Percentiles rank a stretch among this genome's conserved stretches.
These are phyloP conservation scores for Emericellopsis cladophorae DNA, from an alignment of 2,329 filamentous ascomycete genomes.

Conservation along the genomic window DNA sequence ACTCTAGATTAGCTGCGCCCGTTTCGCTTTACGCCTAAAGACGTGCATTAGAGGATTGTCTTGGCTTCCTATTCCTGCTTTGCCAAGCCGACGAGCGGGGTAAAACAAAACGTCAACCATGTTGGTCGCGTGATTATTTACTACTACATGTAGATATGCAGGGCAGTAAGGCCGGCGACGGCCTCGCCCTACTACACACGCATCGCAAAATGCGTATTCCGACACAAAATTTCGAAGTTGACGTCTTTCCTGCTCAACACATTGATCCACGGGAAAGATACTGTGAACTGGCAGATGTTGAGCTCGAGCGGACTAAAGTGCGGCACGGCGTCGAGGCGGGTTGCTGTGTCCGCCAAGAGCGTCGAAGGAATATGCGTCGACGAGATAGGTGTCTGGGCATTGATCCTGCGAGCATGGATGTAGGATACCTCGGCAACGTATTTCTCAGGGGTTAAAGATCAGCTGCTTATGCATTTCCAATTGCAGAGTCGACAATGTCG, in stretches of 20 bases:
- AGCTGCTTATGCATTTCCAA: neutral
- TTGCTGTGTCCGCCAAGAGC: neutral
- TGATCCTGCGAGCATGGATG: neutral
- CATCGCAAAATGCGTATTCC: neutral
- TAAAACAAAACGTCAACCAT: neutral
- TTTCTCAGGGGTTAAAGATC: neutral
- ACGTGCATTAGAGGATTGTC: neutral
- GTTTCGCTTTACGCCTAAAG: neutral
- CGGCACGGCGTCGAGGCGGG: neutral
- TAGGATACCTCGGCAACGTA: neutral
- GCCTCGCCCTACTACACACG: neutral
- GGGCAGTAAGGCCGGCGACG: neutral
- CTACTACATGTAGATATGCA: neutral
- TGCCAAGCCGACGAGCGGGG: neutral
- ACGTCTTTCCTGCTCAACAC: neutral
- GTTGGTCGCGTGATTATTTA: neutral
- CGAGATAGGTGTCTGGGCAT: neutral
- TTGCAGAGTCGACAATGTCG: neutral
- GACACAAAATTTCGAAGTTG: neutral
- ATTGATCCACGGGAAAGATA: neutral
- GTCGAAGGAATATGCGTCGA: neutral
- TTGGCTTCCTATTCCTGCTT: neutral
- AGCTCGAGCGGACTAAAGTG: neutral
- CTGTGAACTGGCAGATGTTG: neutral
- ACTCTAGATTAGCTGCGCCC: too few relatives aligned